Evolutionary conservation across 2,329 filamentous ascomycete genomes (phyloP).

Genomic region (Lachnellula hyalina): DNA sequence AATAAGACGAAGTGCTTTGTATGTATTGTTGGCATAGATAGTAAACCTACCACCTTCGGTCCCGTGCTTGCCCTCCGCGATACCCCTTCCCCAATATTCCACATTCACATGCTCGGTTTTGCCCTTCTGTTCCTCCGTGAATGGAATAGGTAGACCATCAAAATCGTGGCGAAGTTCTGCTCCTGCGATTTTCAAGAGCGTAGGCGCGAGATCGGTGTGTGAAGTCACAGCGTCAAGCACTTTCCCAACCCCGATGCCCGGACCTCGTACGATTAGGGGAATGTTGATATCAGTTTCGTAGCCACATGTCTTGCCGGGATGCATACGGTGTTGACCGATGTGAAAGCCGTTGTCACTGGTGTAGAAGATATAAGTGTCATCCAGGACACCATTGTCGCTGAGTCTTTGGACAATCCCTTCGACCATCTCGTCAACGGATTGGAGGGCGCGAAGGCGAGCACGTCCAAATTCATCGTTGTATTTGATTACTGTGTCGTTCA

Average conservation of each 20-base stretch:
- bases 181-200: constrained; percentile 37
- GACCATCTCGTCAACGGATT: constrained; percentile 50
- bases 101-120: constrained; percentile 41
- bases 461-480: constrained; percentile 47
- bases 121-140: constrained; percentile 21
- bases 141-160: constrained; percentile 39
- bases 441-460: constrained; percentile 44
- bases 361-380: constrained; percentile 52
- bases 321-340: constrained; percentile 44
- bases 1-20: constrained; percentile 41
- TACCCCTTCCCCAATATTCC: constrained; percentile 38
- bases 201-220: constrained; percentile 48
- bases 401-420: constrained; percentile 41
- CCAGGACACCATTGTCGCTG: constrained; percentile 32
- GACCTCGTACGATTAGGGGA: constrained; percentile 52
- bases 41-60: background rate
- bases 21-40: constrained; percentile 39
- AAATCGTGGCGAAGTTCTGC: constrained; percentile 34
- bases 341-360: constrained; percentile 50
- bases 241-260: constrained; percentile 42
- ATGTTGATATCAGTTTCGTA: constrained; percentile 47
- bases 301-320: constrained; percentile 44
- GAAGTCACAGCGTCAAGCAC: constrained; percentile 40
- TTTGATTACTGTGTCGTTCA: constrained; percentile 37
- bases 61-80: constrained; percentile 18